A percentile compares a stretch with the other conserved stretches of the same genome.
Evolutionary conservation across 805 yeast species (phyloP).

Genomic region (Kodamaea kakaduensis): DNA sequence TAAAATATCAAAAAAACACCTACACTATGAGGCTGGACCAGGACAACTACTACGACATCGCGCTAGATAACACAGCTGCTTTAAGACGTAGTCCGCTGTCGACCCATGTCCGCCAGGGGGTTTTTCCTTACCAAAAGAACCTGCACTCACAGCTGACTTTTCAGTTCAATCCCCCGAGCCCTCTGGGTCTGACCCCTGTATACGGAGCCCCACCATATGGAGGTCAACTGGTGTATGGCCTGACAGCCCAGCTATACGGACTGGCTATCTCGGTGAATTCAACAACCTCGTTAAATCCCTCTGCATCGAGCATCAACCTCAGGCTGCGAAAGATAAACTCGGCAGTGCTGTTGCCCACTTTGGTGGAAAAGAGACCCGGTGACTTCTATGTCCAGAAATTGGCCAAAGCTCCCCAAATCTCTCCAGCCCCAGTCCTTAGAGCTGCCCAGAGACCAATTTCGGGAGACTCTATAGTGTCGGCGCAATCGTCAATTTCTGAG

Average conservation of each 20-base stretch:
- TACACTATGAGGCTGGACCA: conserved; percentile 5
- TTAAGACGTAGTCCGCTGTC: conserved; percentile 5
- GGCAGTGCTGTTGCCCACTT: conserved; percentile 5
- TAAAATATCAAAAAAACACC: too few species aligned
- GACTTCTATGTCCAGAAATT: conserved; percentile 36
- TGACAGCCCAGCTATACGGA: too few species aligned
- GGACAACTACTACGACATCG: conserved; percentile 8
- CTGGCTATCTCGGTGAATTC: conserved; percentile 7
- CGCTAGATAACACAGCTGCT: conserved; percentile 1
- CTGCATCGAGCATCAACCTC: background rate
- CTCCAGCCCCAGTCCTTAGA: conserved; percentile 1
- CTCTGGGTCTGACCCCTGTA: too few species aligned
- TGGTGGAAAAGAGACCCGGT: conserved; percentile 31
- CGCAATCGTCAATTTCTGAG: conserved; percentile 32
- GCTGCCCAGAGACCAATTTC: conserved; percentile 24
- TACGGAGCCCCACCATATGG: too few species aligned
- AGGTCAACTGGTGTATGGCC: too few species aligned
- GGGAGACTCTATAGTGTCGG: conserved; percentile 30
- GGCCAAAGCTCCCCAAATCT: conserved; percentile 10
- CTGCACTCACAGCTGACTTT: too few species aligned
- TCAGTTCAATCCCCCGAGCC: too few species aligned
- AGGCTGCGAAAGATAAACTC: conserved; percentile 6
- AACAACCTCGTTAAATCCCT: too few species aligned
- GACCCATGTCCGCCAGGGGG: conserved; percentile 2
- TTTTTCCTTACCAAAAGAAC: too few species aligned